Percentiles rank a stretch among this genome's conserved stretches.
These are phyloP conservation scores for Candolleomyces aberdarensis DNA, from an alignment of 768 basidiomycete genomes.

Conservation along the genomic window DNA sequence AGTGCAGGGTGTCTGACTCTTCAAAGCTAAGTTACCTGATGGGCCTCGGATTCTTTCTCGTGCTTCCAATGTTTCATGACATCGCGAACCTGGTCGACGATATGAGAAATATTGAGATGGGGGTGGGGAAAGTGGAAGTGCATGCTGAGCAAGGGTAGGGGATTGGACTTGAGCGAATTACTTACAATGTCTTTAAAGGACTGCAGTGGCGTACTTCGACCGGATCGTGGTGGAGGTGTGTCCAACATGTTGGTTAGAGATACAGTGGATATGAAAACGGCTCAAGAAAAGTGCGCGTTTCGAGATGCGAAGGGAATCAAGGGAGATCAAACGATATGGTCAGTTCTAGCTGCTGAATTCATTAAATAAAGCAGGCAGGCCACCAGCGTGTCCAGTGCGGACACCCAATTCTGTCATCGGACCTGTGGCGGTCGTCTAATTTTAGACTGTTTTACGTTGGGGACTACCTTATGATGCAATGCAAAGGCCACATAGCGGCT, in stretches of 20 bases:
- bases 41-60: conserved; percentile 86
- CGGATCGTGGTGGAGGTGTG: conserved; percentile 16
- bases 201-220: conserved; percentile 22
- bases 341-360: too few species aligned
- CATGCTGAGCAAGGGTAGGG: conserved; percentile 25
- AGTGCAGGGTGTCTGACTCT: conserved; percentile 5
- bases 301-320: too few species aligned
- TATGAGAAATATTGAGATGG: conserved; percentile 40
- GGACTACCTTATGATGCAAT: too few species aligned
- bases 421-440: too few species aligned
- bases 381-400: too few species aligned
- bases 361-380: too few species aligned
- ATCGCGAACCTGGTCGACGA: conserved; percentile 62
- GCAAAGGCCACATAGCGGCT: too few species aligned
- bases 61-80: conserved; percentile 65
- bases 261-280: not conserved
- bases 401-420: too few species aligned
- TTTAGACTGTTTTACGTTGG: too few species aligned
- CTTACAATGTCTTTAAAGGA: conserved; percentile 28
- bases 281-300: not conserved
- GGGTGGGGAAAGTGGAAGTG: conserved; percentile 48
- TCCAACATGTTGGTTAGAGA: conserved; percentile 16
- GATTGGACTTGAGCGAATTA: not conserved
- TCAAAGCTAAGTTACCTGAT: conserved; percentile 49
- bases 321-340: too few species aligned